Conservation (phyloP, 352 stramenopile genomes). For the Phytophthora melonis region DNA sequence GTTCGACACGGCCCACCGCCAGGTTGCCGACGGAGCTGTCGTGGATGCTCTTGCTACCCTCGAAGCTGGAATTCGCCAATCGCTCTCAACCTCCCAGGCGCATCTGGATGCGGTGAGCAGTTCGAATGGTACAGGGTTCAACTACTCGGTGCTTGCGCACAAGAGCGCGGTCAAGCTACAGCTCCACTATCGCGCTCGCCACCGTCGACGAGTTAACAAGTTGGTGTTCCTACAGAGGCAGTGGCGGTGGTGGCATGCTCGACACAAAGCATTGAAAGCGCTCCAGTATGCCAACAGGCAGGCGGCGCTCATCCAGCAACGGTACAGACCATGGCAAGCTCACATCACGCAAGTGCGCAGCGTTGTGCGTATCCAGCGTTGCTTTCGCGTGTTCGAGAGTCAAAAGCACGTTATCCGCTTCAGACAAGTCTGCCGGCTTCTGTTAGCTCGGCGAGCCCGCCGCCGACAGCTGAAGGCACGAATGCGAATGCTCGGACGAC, state of each 20-base stretch:
- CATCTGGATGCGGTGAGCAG: slow-evolving; percentile 27
- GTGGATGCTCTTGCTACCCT: slow-evolving; percentile 54
- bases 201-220: slow-evolving; percentile 37
- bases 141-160: slow-evolving; percentile 56
- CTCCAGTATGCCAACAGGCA: slow-evolving; percentile 34
- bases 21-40: slow-evolving; percentile 36
- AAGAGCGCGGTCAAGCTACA: slow-evolving; percentile 45
- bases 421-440: slow-evolving; percentile 40
- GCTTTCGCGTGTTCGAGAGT: slow-evolving; percentile 49
- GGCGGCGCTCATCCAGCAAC: slow-evolving; percentile 44
- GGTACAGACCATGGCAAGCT: slow-evolving; percentile 39
- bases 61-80: slow-evolving; percentile 54
- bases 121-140: slow-evolving; percentile 42
- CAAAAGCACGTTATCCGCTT: slow-evolving; percentile 54
- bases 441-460: slow-evolving; percentile 34
- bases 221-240: slow-evolving; percentile 46
- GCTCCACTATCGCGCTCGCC: slow-evolving; percentile 42
- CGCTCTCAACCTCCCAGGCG: slow-evolving; percentile 45
- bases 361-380: slow-evolving; percentile 49
- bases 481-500: slow-evolving; percentile 24
- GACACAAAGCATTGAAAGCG: slow-evolving; percentile 6
- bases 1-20: slow-evolving; percentile 9
- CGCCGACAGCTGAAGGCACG: slow-evolving; percentile 27
- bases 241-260: slow-evolving; percentile 43
- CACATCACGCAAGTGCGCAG: slow-evolving; percentile 21